These are phyloP conservation scores for Solanum pinnatisectum DNA, from an alignment of 257 asterid genomes.

Conservation along the genomic window DNA sequence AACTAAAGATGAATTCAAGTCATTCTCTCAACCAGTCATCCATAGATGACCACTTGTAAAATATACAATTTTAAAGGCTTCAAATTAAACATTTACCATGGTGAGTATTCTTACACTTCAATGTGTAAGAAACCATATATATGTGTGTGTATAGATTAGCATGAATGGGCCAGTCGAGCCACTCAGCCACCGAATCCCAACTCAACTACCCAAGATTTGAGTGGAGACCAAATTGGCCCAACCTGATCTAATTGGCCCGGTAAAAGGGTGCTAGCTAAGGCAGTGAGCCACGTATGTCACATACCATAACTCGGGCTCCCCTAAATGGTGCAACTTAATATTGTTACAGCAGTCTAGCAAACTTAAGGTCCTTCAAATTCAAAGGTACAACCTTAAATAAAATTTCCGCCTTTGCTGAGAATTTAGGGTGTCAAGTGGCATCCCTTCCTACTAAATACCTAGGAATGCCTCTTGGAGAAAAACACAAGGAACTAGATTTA, in stretches of 20 bases:
- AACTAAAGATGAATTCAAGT: background rate
- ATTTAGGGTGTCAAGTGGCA: too few species aligned
- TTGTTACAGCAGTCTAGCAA: background rate
- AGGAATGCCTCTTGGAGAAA: too few species aligned
- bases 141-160: background rate
- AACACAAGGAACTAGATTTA: too few species aligned
- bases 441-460: too few species aligned
- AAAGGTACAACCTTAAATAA: background rate
- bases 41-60: background rate
- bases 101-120: background rate
- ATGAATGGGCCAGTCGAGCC: background rate
- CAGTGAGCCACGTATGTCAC: background rate
- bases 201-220: background rate
- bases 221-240: background rate
- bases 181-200: background rate
- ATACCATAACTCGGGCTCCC: background rate
- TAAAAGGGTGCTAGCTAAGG: background rate
- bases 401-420: background rate
- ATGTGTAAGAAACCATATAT: background rate
- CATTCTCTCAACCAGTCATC: background rate
- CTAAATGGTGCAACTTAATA: background rate
- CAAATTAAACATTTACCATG: background rate
- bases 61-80: background rate
- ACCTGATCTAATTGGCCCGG: background rate
- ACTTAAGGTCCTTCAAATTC: background rate